These are phyloP conservation scores for Phaeodactylum tricornutum DNA, from an alignment of 108 stramenopile species.

Conservation along the genomic window DNA sequence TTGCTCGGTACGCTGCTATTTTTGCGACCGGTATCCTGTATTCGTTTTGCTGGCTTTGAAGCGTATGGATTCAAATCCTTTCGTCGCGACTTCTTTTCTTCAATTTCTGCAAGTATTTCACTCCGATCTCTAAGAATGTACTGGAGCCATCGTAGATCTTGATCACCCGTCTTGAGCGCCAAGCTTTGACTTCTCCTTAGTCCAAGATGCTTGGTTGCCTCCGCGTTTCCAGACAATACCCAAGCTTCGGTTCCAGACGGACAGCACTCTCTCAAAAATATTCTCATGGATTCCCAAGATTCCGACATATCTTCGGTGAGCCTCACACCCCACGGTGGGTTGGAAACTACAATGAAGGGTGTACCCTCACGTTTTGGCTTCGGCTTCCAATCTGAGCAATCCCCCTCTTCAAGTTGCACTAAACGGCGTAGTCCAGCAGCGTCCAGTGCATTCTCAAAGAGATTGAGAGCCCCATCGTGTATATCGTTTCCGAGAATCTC, in stretches of 20 bases:
- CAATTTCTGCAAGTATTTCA: too few species aligned
- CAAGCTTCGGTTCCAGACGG: constrained; percentile 54
- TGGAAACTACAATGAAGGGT: constrained; percentile 39
- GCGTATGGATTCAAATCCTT: too few species aligned
- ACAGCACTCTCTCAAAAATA: constrained; percentile 39
- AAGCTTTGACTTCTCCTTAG: constrained; percentile 52
- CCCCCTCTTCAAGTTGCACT: constrained; percentile 39
- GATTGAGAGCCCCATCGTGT: constrained; percentile 31
- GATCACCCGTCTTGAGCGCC: constrained; percentile 57
- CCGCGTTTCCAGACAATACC: constrained; percentile 69
- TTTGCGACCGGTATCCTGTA: too few species aligned
- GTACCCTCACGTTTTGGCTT: too few species aligned
- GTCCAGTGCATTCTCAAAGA: constrained; percentile 22
- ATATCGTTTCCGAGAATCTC: constrained; percentile 27
- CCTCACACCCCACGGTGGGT: constrained; percentile 80
- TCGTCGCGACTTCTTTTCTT: too few species aligned
- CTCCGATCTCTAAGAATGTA: too few species aligned
- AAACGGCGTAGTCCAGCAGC: constrained; percentile 38
- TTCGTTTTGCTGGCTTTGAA: too few species aligned
- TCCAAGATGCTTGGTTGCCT: constrained; percentile 47
- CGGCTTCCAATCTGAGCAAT: constrained; percentile 44
- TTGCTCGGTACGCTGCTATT: too few species aligned
- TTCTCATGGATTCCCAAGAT: constrained; percentile 60
- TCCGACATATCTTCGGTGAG: constrained; percentile 60
- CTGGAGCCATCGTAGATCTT: constrained; percentile 74